Base-by-base conservation (phyloP, 306 rosid species). In the Cicer cuneatum region DNA sequence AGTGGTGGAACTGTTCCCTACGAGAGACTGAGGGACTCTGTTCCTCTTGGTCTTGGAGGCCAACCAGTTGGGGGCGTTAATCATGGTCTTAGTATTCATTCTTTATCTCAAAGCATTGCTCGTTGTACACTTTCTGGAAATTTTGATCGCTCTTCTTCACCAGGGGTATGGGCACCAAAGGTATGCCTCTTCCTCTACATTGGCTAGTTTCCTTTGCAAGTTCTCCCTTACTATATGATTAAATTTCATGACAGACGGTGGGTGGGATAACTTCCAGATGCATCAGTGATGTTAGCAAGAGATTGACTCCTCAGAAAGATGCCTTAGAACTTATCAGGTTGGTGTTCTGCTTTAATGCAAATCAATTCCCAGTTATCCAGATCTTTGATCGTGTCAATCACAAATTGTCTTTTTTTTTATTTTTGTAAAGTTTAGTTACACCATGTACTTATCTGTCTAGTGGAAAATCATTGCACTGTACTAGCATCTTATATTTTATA, bases 301-400 rank as follows among this genome's bases (percentile, higher is more conserved):
- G 88, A 56, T 73, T 83, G 83, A 81, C 79, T 70, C 80, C 88
- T 43, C 83, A 35, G 39, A 86, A 86, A 79, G 82, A 89, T 51
- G 82, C 87, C 83, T 68, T 79, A 45, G 97, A 87, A 52, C 83
- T 82, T 71, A 86, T 81, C 85, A 85, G 98, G 98, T 94, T 64
- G 81, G 93, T 89, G 64, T 83, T 68, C 51, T 58, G 53, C 69
- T 78, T 69, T 38, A 49, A 37, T 15, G 69, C 45, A 35, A 54
- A 52, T 46, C 75, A 66, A 48, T 77, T n/a, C n/a, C n/a, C n/a
- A n/a, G n/a, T n/a, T n/a, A n/a, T n/a, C n/a, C n/a, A n/a, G n/a
- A n/a, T n/a, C n/a, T n/a, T n/a, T n/a, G n/a, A n/a, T n/a, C n/a
- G n/a, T 41, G 2, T 47, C 52, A 52, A 16, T 63, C 71, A 61